Conservation (phyloP, 2,329 filamentous ascomycete genomes). For the Beauveria caledonica region DNA sequence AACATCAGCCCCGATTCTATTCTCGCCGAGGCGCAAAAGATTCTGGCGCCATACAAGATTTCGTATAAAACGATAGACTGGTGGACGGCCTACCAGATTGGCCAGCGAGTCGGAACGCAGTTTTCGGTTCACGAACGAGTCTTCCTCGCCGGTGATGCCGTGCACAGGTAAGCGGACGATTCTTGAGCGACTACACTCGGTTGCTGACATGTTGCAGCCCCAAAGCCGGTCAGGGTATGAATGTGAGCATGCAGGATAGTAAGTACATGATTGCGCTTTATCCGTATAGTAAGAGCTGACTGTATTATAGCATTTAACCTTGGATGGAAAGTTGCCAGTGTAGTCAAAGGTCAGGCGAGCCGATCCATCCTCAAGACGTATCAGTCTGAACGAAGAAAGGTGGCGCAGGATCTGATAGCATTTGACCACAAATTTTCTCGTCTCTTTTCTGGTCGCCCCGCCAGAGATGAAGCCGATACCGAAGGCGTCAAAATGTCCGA, state of each 20-base stretch:
- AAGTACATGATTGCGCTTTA: background rate
- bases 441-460: conserved; percentile 49
- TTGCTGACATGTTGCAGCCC: conserved; percentile 25
- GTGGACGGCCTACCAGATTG: conserved; percentile 65
- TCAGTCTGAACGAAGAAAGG: conserved; percentile 42
- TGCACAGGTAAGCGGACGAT: conserved; percentile 24
- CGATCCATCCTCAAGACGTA: conserved; percentile 41
- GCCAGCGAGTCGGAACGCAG: conserved; percentile 51
- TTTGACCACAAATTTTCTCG: conserved; percentile 52
- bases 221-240: conserved; percentile 66
- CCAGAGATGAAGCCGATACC: conserved; percentile 50
- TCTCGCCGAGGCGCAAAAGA: conserved; percentile 53
- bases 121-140: conserved; percentile 51
- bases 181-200: too few species aligned
- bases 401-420: conserved; percentile 58
- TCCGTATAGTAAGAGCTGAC: conserved; percentile 1
- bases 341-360: conserved; percentile 35
- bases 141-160: conserved; percentile 63
- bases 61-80: conserved; percentile 57
- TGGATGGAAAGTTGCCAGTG: conserved; percentile 46
- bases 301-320: conserved; percentile 36
- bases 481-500: conserved; percentile 53
- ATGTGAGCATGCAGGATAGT: conserved; percentile 60
- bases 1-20: conserved; percentile 58
- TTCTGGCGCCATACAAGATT: conserved; percentile 59